Base-by-base conservation (phyloP, 345 rosid species). In the Pugionium dolabratum region DNA sequence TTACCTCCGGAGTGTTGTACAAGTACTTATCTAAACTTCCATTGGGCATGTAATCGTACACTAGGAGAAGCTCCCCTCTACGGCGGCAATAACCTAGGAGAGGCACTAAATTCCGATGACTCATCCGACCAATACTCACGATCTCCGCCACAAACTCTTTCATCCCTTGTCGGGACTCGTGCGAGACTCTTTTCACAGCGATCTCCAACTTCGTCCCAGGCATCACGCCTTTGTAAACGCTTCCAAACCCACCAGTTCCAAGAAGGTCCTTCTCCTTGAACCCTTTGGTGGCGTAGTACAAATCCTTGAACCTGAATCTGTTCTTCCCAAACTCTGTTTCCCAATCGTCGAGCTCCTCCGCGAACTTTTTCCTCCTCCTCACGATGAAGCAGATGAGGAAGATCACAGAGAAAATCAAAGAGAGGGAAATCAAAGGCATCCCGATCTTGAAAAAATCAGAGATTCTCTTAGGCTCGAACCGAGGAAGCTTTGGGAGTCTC, bases 11-110 rank as follows among this genome's bases (percentile, higher is more conserved):
- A 31, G 68, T 64, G 42, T 86, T 90, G 70, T 86, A 90, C 25
- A 88, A 67, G 82, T 67, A 86, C 69, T 45, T 85, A 73, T 94
- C 99, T 53, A 94, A 76, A 80, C 99, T 90, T 10, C 99, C 97
- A 66, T 90, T 88, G 9, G 92, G 75, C 97, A 94, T 94, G 81
- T 69, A 94, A 52, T 90, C 97, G 27, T 94, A 90, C 7, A 94
- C 95, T 6, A 94, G 79, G 60, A 88, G 74, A 54, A 94, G 80
- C 75, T 94, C 91, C 9, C 86, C 81, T 60, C 68, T 75, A 31
- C 81, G 66, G 25, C 96, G 83, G 45, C 97, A 88, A 85, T 96
- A 94, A 2, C 99, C 97, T 32, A 90, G 39, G 5, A 90, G 69
- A 72, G 85, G 99, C 3, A 88, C 99, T 67, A 90, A 61, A 69